Percentiles rank a stretch among this genome's conserved stretches.
phyloP scores from a whole-genome alignment of 371 early-diverging fungal species.

The Paraphysoderma sedebokerense region DNA sequence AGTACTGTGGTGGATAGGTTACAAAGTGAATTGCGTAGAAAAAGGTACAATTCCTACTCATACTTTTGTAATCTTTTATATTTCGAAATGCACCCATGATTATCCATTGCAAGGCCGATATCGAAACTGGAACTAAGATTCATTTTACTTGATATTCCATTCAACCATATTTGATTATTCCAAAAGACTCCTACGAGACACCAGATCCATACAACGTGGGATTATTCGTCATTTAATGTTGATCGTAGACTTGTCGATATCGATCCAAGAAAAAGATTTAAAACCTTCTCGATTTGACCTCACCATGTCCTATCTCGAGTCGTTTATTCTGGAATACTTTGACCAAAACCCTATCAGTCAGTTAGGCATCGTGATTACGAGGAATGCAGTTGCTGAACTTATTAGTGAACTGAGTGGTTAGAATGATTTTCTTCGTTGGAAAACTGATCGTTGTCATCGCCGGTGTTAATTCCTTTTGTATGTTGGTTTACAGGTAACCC shows the following conservation, averaged over 20 bases:
- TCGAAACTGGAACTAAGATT: constrained; percentile 5
- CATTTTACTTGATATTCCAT: constrained; percentile 1
- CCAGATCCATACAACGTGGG: constrained; percentile 73
- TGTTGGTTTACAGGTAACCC: constrained; percentile 30
- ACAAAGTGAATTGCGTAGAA: constrained; percentile 53
- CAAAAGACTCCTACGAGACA: constrained; percentile 43
- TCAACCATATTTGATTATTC: too few species aligned
- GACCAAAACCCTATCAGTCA: constrained; percentile 89
- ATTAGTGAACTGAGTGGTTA: constrained; percentile 61
- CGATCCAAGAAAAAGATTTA: constrained; percentile 72
- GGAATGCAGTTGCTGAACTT: constrained; percentile 75
- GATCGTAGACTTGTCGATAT: constrained; percentile 61
- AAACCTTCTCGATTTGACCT: constrained; percentile 61
- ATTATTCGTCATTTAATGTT: constrained; percentile 78
- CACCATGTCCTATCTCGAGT: constrained; percentile 41
- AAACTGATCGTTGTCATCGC: neutral
- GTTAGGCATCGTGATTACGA: constrained; percentile 67
- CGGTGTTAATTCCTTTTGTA: neutral
- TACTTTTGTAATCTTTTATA: neutral
- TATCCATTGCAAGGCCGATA: neutral
- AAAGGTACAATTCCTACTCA: constrained; percentile 24
- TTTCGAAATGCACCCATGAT: neutral
- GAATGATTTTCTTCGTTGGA: constrained; percentile 2
- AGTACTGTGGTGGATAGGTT: constrained; percentile 54
- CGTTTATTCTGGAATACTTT: constrained; percentile 72